Evolutionary conservation across 768 basidiomycete genomes (phyloP).

Genomic region (Psilocybe subaeruginosa): DNA sequence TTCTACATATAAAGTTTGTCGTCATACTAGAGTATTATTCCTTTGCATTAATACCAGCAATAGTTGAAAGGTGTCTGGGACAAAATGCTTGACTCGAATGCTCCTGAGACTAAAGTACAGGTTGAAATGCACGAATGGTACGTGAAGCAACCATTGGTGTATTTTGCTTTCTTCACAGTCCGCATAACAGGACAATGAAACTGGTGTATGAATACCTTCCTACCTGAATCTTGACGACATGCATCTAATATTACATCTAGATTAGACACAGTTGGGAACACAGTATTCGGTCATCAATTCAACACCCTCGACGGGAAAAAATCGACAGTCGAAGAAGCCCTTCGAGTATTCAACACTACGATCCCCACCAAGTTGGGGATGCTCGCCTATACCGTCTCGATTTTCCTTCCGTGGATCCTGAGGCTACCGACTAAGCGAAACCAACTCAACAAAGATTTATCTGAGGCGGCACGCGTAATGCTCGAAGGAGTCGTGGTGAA

Average conservation of each 20-base stretch:
- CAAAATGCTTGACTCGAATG: slow-evolving; percentile 22
- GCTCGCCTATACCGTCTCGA: slow-evolving; percentile 20
- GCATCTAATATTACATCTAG: slow-evolving; percentile 22
- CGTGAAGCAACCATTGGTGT: slow-evolving; percentile 1
- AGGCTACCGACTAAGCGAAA: slow-evolving; percentile 30
- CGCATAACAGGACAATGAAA: slow-evolving; percentile 7
- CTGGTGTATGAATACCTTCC: background rate
- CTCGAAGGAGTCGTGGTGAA: slow-evolving; percentile 31
- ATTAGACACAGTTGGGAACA: slow-evolving; percentile 51
- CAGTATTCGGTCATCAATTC: slow-evolving; percentile 55
- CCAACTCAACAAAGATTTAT: slow-evolving; percentile 25
- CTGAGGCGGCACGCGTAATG: slow-evolving; percentile 27
- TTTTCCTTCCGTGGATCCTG: slow-evolving; percentile 29
- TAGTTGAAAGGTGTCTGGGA: slow-evolving; percentile 34
- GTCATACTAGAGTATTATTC: background rate
- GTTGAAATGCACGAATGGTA: slow-evolving; percentile 55
- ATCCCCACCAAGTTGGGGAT: slow-evolving; percentile 18
- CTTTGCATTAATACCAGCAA: background rate
- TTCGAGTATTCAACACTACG: slow-evolving; percentile 30
- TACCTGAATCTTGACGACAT: background rate
- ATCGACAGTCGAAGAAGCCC: slow-evolving; percentile 31
- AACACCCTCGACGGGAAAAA: slow-evolving; percentile 42
- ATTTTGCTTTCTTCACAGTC: background rate
- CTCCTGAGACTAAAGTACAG: slow-evolving; percentile 6
- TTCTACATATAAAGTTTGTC: slow-evolving; percentile 12